Conservation (phyloP, 805 yeast genomes). For the Spathaspora gorwiae region DNA sequence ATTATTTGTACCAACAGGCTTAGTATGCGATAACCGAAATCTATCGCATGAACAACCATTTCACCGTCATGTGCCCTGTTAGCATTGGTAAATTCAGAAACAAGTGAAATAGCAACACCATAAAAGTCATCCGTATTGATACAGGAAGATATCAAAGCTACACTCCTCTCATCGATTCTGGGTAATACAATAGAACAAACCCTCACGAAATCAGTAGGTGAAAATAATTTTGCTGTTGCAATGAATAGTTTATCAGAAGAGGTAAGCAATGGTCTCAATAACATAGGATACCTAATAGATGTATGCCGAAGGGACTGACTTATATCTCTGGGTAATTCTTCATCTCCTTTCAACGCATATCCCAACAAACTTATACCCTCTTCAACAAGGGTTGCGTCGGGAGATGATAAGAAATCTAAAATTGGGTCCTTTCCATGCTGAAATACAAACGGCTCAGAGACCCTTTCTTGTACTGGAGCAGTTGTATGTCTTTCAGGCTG, state of each 20-base stretch:
- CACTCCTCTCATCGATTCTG: slow-evolving; percentile 16
- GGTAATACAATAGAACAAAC: slow-evolving; percentile 21
- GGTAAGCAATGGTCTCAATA: slow-evolving; percentile 28
- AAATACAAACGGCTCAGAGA: background rate
- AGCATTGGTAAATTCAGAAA: slow-evolving; percentile 28
- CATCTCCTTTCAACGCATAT: slow-evolving; percentile 35
- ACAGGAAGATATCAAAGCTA: slow-evolving; percentile 18
- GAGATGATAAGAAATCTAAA: slow-evolving; percentile 30
- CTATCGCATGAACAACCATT: slow-evolving; percentile 29
- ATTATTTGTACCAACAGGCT: slow-evolving; percentile 24
- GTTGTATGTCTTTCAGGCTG: background rate
- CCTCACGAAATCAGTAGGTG: slow-evolving; percentile 33
- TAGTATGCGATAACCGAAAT: slow-evolving; percentile 12
- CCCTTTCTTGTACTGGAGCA: background rate
- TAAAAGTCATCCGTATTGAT: slow-evolving; percentile 25
- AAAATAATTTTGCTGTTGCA: slow-evolving; percentile 21
- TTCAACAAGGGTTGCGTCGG: slow-evolving; percentile 20
- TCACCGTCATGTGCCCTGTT: slow-evolving; percentile 26
- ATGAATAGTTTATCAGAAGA: slow-evolving; percentile 21
- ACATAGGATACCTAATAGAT: slow-evolving; percentile 25
- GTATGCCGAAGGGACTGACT: slow-evolving; percentile 18
- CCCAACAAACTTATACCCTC: slow-evolving; percentile 37
- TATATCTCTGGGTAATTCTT: slow-evolving; percentile 24
- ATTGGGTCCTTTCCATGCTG: slow-evolving; percentile 31
- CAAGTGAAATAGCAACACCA: slow-evolving; percentile 21